Base-by-base conservation (phyloP, 345 rosid genomes). In the Ceriops tagal region DNA sequence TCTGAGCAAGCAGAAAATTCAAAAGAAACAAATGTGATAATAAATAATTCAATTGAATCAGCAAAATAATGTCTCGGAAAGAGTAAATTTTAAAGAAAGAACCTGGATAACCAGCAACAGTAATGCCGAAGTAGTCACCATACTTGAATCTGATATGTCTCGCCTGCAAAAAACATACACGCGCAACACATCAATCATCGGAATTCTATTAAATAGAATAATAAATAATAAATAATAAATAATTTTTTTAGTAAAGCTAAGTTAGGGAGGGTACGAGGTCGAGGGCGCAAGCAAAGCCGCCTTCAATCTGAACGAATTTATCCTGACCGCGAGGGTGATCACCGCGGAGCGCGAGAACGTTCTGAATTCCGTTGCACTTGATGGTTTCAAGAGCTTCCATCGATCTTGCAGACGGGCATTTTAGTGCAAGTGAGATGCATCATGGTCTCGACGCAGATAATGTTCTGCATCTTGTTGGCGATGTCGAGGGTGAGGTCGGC, bases 21-120 rank as follows among this genome's bases (percentile, higher is more conserved):
- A 24, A 15, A 1, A 22, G 28, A 24, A 10, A 56, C 18, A 56
- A 10, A 27, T 3, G 30, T 30, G 6, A 56, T 21, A 10, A 9
- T 56, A 8, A 22, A 22, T 24, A 55, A 55, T 43, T 13, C 1
- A 0, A 9, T 3, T 43, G 49, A 43, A 43, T 43, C 49, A 13
- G 49, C 18, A 43, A 43, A 43, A 43, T 3, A 43, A 3, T 13
- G 49, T 9, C 46, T 13, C 18, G 24, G 22, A 8, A 55, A 26
- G 31, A 43, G 19, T 15, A 32, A 58, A 21, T n/a, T 43, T 43
- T 8, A 21, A 0, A 57, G 71, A 28, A 59, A 8, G 53, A 66
- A 92, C 98, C 98, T 68, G 99, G 99, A 78, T 95, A 95, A 56
- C 99, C 99, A 70, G 99, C 99, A 68, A 95, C 98, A 3, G 99